A percentile compares a stretch with the other conserved stretches of the same genome.
Evolutionary conservation across 2,329 filamentous ascomycete genomes (phyloP).

Genomic region (Paraphoma sp.): DNA sequence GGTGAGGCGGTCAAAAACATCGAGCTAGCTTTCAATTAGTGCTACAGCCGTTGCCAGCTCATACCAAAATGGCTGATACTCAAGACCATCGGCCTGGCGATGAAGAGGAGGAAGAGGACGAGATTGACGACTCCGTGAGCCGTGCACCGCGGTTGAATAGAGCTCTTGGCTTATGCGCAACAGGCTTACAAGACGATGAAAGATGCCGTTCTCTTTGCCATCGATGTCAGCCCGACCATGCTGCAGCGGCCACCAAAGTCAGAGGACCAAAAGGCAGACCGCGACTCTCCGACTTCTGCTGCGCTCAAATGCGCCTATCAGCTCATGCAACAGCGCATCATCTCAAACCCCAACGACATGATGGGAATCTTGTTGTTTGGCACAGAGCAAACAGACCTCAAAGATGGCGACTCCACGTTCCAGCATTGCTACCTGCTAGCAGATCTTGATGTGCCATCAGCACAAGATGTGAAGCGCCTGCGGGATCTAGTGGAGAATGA

Average conservation of each 20-base stretch:
- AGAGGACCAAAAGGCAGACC: slow-evolving; percentile 72
- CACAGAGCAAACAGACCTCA: slow-evolving; percentile 72
- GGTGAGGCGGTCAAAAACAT: too few species aligned
- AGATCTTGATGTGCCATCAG: slow-evolving; percentile 86
- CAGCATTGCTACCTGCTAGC: slow-evolving; percentile 92
- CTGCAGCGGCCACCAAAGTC: slow-evolving; percentile 69
- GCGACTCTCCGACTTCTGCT: slow-evolving; percentile 78
- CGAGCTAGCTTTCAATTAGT: too few species aligned
- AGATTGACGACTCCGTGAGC: slow-evolving; percentile 69
- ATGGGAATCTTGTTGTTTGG: slow-evolving; percentile 94
- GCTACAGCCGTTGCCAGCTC: too few species aligned
- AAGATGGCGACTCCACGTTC: slow-evolving; percentile 65
- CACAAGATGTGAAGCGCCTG: slow-evolving; percentile 82
- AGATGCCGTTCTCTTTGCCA: slow-evolving; percentile 97
- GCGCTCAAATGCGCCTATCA: slow-evolving; percentile 93
- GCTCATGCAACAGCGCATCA: slow-evolving; percentile 98
- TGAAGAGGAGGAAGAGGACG: slow-evolving; percentile 73
- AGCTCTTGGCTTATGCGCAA: slow-evolving; percentile 15
- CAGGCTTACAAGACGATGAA: slow-evolving; percentile 87
- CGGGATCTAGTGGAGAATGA: slow-evolving; percentile 79
- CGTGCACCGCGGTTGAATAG: background rate
- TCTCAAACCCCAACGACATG: slow-evolving; percentile 95
- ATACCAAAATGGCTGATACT: slow-evolving; percentile 35
- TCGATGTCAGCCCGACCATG: slow-evolving; percentile 91
- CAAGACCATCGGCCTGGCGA: slow-evolving; percentile 44